A percentile compares a stretch with the other conserved stretches of the same genome.
phyloP scores from a whole-genome alignment of 371 early-diverging fungal genomes.

The Funneliformis caledonium region DNA sequence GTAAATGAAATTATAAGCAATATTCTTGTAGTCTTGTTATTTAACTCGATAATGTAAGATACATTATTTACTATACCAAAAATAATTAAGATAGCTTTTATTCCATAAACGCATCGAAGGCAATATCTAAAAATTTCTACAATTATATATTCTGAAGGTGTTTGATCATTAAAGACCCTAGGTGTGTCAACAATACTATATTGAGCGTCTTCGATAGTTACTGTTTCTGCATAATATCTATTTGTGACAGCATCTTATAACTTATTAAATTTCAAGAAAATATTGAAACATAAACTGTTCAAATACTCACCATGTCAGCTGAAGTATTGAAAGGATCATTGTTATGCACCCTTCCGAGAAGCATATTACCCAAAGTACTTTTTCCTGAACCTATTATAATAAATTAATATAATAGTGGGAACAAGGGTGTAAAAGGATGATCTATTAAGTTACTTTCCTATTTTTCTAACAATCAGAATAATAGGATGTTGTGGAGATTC shows the following conservation, averaged over 20 bases:
- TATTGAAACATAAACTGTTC: neutral
- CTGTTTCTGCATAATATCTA: neutral
- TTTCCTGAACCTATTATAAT: constrained; percentile 27
- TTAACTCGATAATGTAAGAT: neutral
- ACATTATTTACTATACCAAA: neutral
- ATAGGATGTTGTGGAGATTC: neutral
- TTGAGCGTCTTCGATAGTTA: neutral
- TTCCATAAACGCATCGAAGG: constrained; percentile 17
- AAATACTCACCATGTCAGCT: constrained; percentile 10
- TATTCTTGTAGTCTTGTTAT: constrained; percentile 1
- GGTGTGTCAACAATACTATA: constrained; percentile 16
- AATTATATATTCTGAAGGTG: neutral
- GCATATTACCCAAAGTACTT: constrained; percentile 33
- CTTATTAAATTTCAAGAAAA: neutral
- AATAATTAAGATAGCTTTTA: constrained; percentile 25
- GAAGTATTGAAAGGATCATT: constrained; percentile 17
- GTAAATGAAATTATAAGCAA: neutral
- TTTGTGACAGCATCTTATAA: constrained; percentile 18
- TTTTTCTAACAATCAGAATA: constrained; percentile 7
- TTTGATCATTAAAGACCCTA: constrained; percentile 12
- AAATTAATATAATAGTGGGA: neutral
- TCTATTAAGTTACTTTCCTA: constrained; percentile 5
- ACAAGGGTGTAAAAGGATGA: neutral
- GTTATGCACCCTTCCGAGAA: neutral
- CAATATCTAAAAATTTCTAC: neutral